phyloP scores from a whole-genome alignment of 495 filamentous ascomycete genomes.

The Xylaria grammica region DNA sequence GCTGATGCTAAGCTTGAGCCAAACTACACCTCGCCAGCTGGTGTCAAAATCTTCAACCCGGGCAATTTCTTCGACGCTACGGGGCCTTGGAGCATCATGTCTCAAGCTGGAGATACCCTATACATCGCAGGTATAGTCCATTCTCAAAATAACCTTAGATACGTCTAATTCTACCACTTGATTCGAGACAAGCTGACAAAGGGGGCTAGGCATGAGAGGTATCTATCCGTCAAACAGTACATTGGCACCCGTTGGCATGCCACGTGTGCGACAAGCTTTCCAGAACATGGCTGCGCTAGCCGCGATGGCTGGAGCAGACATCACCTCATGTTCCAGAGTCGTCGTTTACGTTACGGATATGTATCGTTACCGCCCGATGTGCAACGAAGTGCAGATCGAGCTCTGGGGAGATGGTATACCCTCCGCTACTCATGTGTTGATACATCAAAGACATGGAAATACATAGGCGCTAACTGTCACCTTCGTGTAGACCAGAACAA shows the following conservation, averaged over 20 bases:
- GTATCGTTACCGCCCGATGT: conserved; percentile 31
- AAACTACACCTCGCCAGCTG: conserved; percentile 30
- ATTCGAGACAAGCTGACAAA: background rate
- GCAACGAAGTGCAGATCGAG: conserved; percentile 27
- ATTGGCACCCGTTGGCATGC: conserved; percentile 24
- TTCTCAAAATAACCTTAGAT: background rate
- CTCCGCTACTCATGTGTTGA: background rate
- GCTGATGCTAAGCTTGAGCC: conserved; percentile 22
- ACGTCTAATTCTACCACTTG: background rate
- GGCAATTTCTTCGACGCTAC: conserved; percentile 26
- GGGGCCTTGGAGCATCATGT: conserved; percentile 32
- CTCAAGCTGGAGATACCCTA: conserved; percentile 26
- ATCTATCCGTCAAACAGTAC: conserved; percentile 28
- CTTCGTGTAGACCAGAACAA: conserved; percentile 14
- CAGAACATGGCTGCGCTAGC: conserved; percentile 29
- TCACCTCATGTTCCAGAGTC: conserved; percentile 19
- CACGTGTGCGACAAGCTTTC: conserved; percentile 23
- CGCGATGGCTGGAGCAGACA: conserved; percentile 25
- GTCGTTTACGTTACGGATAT: conserved; percentile 31
- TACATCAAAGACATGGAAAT: background rate
- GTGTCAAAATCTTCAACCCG: conserved; percentile 30
- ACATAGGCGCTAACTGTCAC: background rate
- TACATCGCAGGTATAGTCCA: conserved; percentile 25
- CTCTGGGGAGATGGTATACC: conserved; percentile 21
- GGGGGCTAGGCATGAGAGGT: conserved; percentile 19